Evolutionary conservation across 352 stramenopile genomes (phyloP).

Genomic region (Pythium inflatum): DNA sequence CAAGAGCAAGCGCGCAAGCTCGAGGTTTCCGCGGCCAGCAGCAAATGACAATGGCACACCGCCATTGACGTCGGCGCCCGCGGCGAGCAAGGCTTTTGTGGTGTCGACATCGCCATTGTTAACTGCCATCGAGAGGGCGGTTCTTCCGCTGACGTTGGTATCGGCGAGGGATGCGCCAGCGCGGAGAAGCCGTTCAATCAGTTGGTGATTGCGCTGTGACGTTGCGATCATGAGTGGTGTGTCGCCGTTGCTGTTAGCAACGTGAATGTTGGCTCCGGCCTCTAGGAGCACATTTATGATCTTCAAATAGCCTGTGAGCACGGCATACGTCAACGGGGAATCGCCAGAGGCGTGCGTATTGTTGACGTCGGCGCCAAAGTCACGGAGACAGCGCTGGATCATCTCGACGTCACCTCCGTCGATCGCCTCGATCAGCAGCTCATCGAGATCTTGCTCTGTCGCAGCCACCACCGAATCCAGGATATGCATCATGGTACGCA

Average conservation of each 20-base stretch:
- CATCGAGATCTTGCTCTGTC: no score
- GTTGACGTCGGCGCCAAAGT: no score
- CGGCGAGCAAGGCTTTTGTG: not conserved
- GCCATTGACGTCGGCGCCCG: not conserved
- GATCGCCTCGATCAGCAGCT: no score
- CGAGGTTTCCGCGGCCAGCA: not conserved
- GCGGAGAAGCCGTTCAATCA: not conserved
- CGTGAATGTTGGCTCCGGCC: not conserved
- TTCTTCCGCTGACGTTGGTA: not conserved
- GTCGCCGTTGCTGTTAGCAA: not conserved
- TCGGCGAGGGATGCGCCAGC: not conserved
- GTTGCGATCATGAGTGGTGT: not conserved
- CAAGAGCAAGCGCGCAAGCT: not conserved
- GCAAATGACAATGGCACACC: not conserved
- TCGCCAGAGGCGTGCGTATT: no score
- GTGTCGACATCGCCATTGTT: not conserved
- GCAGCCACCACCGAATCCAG: no score
- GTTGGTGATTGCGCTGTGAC: not conserved
- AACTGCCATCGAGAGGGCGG: not conserved
- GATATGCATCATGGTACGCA: no score
- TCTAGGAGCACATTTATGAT: no score
- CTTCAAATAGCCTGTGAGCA: no score
- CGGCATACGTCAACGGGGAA: no score
- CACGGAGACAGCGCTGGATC: no score
- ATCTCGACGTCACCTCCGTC: no score